These are phyloP conservation scores for Trichoderma virens DNA, from an alignment of 495 filamentous ascomycete species.

Conservation along the genomic window DNA sequence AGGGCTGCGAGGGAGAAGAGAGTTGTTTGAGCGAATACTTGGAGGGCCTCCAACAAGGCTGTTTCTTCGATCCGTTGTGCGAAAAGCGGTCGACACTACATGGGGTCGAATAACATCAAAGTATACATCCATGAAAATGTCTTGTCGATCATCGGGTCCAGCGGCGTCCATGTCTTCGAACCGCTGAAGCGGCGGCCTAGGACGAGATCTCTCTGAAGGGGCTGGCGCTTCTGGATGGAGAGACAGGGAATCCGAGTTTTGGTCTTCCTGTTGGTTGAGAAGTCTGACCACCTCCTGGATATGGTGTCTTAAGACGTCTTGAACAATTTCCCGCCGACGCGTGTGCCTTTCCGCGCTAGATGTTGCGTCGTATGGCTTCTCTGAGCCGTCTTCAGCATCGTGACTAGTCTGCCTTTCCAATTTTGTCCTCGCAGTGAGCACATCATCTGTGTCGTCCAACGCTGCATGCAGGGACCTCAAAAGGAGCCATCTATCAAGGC, in stretches of 20 bases:
- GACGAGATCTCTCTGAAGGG: neutral
- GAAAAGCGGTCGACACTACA: constrained; percentile 23
- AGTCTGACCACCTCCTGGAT: constrained; percentile 30
- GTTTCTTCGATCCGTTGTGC: constrained; percentile 16
- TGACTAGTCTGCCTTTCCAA: neutral
- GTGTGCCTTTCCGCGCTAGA: neutral
- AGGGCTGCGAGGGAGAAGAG: neutral
- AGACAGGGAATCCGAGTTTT: neutral
- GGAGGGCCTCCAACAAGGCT: neutral
- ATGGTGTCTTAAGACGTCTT: constrained; percentile 28
- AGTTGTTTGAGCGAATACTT: neutral
- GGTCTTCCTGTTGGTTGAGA: constrained; percentile 22
- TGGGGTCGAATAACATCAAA: constrained; percentile 28
- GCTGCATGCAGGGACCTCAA: constrained; percentile 31
- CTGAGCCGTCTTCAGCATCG: constrained; percentile 7
- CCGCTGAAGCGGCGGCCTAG: constrained; percentile 10
- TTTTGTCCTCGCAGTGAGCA: constrained; percentile 18
- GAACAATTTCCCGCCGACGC: constrained; percentile 22
- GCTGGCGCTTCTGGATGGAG: neutral
- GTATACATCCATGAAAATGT: constrained; percentile 34
- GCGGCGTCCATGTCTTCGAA: constrained; percentile 30
- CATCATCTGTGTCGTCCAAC: constrained; percentile 23
- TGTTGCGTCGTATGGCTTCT: neutral
- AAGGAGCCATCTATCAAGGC: constrained; percentile 17
- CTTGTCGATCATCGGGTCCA: constrained; percentile 32